Evolutionary conservation across 129 eudicot species (phyloP).

Genomic region (Tagetes patula): DNA sequence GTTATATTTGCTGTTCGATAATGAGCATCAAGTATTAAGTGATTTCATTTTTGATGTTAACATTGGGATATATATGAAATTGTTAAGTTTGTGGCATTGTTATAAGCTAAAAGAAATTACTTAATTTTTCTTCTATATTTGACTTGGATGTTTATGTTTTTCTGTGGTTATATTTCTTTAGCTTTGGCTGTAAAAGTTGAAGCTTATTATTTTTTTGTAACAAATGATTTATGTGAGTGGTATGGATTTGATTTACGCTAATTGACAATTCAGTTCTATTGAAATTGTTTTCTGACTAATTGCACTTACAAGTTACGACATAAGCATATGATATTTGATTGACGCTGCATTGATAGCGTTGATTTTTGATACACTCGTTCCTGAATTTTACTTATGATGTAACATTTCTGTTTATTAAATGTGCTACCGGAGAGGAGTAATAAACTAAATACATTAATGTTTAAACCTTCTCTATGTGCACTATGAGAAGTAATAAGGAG

Average conservation of each 20-base stretch:
- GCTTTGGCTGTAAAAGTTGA: no score
- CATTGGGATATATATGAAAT: background rate
- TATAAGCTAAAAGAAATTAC: no score
- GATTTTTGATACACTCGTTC: background rate
- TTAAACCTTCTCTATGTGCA: background rate
- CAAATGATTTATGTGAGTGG: no score
- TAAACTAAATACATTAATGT: background rate
- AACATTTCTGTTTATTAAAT: background rate
- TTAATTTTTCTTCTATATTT: no score
- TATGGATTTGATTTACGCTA: no score
- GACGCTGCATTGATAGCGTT: background rate
- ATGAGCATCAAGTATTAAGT: background rate
- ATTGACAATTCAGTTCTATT: background rate
- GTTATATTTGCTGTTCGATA: background rate
- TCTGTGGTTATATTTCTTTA: no score
- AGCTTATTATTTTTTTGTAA: no score
- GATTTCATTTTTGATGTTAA: background rate
- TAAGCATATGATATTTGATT: background rate
- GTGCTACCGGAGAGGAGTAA: background rate
- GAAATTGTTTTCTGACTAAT: background rate
- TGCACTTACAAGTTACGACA: background rate
- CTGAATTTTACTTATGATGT: background rate
- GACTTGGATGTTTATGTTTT: no score
- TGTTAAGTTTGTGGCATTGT: background rate
- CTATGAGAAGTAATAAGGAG: no score